These are phyloP conservation scores for Neurospora sp. DNA, from an alignment of 495 filamentous ascomycete species.

Conservation along the genomic window DNA sequence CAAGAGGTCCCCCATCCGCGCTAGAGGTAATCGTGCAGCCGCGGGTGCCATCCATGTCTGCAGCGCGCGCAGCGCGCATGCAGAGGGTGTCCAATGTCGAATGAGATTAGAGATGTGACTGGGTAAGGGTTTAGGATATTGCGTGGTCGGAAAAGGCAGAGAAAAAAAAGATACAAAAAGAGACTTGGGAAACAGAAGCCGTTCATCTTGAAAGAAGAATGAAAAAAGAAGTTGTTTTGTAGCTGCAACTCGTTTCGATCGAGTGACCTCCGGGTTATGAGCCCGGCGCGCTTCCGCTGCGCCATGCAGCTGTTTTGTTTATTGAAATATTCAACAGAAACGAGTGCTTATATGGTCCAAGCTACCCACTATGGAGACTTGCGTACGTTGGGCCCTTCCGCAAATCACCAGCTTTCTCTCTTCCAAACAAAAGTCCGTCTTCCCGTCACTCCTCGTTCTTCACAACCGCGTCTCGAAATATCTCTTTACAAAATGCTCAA, in stretches of 20 bases:
- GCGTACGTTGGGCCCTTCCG: neutral
- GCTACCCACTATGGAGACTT: neutral
- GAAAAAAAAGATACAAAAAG: neutral
- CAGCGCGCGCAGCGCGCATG: neutral
- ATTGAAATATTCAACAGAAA: too few relatives aligned
- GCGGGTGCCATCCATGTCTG: neutral
- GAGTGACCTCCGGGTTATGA: slow-evolving; percentile 9
- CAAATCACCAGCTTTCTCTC: neutral
- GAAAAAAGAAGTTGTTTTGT: neutral
- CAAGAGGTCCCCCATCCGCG: neutral
- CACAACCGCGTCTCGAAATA: neutral
- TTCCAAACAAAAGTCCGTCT: neutral
- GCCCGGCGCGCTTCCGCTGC: slow-evolving; percentile 10
- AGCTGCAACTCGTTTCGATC: slow-evolving; percentile 8
- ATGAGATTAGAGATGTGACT: neutral
- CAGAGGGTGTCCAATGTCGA: neutral
- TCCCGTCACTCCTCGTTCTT: neutral
- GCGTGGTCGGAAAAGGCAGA: neutral
- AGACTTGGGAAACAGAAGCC: neutral
- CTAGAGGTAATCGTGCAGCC: neutral
- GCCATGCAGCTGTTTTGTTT: slow-evolving; percentile 3
- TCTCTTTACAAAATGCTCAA: too few relatives aligned
- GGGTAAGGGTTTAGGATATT: neutral
- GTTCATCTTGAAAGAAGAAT: neutral
- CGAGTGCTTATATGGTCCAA: neutral